Evolutionary conservation across 202 grass and related monocot genomes (phyloP), one percentile per base, ranked within the genome.

Genomic region (Eragrostis tef): DNA sequence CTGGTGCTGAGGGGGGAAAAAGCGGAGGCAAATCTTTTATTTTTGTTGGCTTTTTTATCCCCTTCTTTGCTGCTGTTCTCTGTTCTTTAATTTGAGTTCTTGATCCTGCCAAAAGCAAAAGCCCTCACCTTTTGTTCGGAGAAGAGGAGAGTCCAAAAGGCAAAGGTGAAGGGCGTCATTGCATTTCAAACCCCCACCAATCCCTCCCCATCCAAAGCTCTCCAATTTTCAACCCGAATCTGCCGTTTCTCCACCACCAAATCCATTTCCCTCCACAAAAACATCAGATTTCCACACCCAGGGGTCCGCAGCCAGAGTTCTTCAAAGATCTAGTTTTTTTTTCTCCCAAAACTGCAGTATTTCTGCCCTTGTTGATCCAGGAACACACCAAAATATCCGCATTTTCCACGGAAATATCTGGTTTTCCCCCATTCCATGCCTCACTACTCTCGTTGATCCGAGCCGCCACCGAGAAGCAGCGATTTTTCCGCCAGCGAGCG

Each of bases 71-170:
- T 71, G 67, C 27, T 71, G 20, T 21, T 11, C 60, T 67, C 39
- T 80, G 31, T 83, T 64, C 83, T 87, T 87, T 87, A 90, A 90
- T 90, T 90, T 90, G 88, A 90, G 80, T 90, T 90, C 74, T 90
- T 90, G 88, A 79, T 87, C 69, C 84, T 83, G 84, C 74, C 84
- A 83, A 90, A 90, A 90, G 69, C 69, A 41, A 86, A 86, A 90
- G 74, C 74, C 73, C 74, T 62, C 3, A 4, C 78, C 77, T 86
- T 89, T 70, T 74, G 73, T 46, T 44, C 11, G 34, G 62, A 65
- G 15, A 9, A 65, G 73, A 81, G 52, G 15, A 21, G 76, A 17
- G 53, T 81, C 66, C 79, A 71, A 62, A 72, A 63, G 26, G 73
- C 81, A 76, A 90, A 87, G 88, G 80, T 43, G 20, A 19, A 73